Evolutionary conservation across 805 yeast species (phyloP), one percentile per base, ranked within the genome.

Genomic region (Starmerella vaccinii): DNA sequence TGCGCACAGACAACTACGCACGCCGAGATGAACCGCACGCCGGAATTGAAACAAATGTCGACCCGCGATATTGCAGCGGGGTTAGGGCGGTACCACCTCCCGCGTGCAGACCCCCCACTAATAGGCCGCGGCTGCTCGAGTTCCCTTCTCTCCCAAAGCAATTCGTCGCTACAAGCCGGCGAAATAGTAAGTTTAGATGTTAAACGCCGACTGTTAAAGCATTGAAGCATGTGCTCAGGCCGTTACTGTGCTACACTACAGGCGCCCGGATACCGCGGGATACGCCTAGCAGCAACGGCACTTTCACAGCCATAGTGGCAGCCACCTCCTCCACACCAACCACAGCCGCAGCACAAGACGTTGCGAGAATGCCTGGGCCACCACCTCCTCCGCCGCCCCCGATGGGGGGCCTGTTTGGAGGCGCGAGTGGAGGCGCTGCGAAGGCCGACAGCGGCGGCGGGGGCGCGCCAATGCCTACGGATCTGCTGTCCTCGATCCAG

Each of bases 401-500:
- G 2, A 61, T 67, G 6, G 61, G 68, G 15, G 57, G 63, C 42
- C 56, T 62, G 19, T 58, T 63, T 34, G 65, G 65, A 12, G 52
- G 49, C 29, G 44, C 57, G 22, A 62, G 65, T n/a, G 57, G 61
- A 21, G 45, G 48, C 26, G 54, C 62, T 10, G 46, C 50, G 64
- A 52, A 60, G 67, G 38, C 57, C 70, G 46, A 52, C 12, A 67
- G 64, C 58, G 56, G 63, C 37, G 57, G 63, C 42, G 57, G 52
- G 12, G 57, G 46, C n/a, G 57, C 59, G 27, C 55, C 56, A 26
- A 52, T 56, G 57, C 56, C 58, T 33, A 64, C 63, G 45, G 75
- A 74, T 5, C 61, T 90, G 47, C 71, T 90, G 23, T 86, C 92
- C 27, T 95, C 85, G 63, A 90, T 90, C 57, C 77, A 87, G 60